phyloP scores from a whole-genome alignment of 306 rosid species.

The Glycyrrhiza uralensis region DNA sequence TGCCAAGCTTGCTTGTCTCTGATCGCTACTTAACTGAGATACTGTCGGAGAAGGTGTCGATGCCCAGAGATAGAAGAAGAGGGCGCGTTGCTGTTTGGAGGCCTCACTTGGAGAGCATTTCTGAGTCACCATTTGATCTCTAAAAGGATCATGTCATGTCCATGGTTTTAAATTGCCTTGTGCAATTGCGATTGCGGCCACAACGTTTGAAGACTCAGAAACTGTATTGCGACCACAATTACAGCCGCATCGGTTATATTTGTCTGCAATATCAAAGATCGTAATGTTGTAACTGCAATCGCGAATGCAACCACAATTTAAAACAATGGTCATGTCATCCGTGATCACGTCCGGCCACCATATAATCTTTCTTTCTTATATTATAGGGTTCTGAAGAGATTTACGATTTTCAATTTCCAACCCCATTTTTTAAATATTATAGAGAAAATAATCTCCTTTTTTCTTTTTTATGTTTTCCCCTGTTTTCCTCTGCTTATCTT shows the following conservation, averaged over 20 bases:
- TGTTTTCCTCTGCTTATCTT: neutral
- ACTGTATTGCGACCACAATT: no score
- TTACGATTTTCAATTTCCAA: neutral
- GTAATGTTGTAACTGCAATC: no score
- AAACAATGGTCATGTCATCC: no score
- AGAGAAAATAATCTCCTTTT: neutral
- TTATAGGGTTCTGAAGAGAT: conserved; percentile 19
- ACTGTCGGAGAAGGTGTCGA: conserved; percentile 67
- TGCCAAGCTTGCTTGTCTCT: conserved; percentile 42
- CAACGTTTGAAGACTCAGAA: no score
- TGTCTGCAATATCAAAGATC: no score
- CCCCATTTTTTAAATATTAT: conserved; percentile 18
- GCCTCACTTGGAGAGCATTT: conserved; percentile 75
- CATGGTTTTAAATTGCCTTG: no score
- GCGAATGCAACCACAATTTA: no score
- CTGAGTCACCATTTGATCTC: conserved; percentile 58
- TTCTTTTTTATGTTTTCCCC: no score
- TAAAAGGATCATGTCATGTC: conserved; percentile 13
- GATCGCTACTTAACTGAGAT: conserved; percentile 70
- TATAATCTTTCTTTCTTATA: neutral
- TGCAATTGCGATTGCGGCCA: no score
- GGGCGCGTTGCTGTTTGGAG: conserved; percentile 87
- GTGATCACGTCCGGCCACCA: no score
- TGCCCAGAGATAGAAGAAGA: conserved; percentile 55
- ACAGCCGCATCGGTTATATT: no score